Evolutionary conservation across 768 basidiomycete genomes (phyloP), one percentile per base, ranked within the genome.

Genomic region (Calocera viscosa): DNA sequence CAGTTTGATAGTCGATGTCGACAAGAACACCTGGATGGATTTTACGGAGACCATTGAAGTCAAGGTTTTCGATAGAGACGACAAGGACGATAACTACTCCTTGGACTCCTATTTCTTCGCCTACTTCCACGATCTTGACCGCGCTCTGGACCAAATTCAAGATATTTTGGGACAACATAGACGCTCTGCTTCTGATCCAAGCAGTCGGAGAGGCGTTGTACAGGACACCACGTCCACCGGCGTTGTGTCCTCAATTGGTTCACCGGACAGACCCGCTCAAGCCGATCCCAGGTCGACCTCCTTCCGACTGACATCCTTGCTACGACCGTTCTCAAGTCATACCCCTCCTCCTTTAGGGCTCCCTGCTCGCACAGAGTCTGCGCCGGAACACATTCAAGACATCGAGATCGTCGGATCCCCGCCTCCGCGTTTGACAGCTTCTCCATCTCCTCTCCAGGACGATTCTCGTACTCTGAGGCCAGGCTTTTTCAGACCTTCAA

Each of bases 11-110:
- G 76, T 93, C 63, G 93, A 96, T 70, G 87, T 97, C 32, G 94
- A 95, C 68, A 86, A 85, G 73, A 90, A 90, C 8, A 82, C 86
- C 0, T 89, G 90, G 1, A 87, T 97, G 80, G 95, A 97, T 73
- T 97, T 97, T 73, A 94, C 91, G 69, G 94, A 96, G 75, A 94
- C 94, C 0, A 88, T 99, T 68, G 94, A 97, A 78, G 83, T 97
- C 70, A 93, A 93, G 77, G 91, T 94, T 14, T 80, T 90, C 65
- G 80, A 81, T 65, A 72, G 73, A 30, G 77, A 78, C n/a, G 91
- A 94, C 76, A 88, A 87, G 70, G 78, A 79, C 63, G 90, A 90
- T 68, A 84, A 86, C 69, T 88, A 86, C 72, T 84, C 87, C 0
- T 76, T 90, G 35, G 90, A 92, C 74, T 91, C 90, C 1, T 93